Evolutionary conservation across 2,329 filamentous ascomycete species (phyloP), one percentile per base, ranked within the genome.

Genomic region (Botryotinia globosa): DNA sequence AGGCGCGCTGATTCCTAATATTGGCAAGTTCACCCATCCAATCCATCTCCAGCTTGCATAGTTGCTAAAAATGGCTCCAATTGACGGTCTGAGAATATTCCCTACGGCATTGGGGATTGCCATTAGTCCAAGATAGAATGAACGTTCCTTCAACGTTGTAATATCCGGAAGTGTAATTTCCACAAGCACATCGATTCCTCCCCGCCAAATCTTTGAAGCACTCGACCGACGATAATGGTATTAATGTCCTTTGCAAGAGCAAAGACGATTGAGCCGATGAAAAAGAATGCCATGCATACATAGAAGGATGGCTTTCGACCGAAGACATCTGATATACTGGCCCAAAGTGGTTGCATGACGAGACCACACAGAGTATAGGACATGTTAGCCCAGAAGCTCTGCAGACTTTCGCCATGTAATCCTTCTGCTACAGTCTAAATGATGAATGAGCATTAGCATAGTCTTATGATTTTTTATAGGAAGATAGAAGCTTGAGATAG

Each of bases 331-430:
- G 84, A 85, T n/a, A 87, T 77, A 73, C 85, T 86, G 22, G 89
- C 89, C 90, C 91, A 93, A n/a, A 91, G 87, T 0, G 91, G 90
- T 1, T 87, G 87, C 4, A 85, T 85, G 0, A 90, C 88, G 0
- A 90, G 88, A 77, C 87, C 88, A 34, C 88, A 89, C 29, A 94
- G 86, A 4, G 92, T 83, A 80, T 90, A 94, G 1, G 91, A 88
- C 8, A 90, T 12, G 88, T 89, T 90, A 20, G 89, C 86, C 90
- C 90, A 92, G 77, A 92, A 92, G 0, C 88, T 87, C 80, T 91
- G 84, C 37, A 88, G 83, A 2, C 85, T 86, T 0, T 82, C 84
- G 58, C 86, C 86, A 48, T 82, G 77, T 7, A 89, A 81, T 7
- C 82, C 34, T 14, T 32, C 34, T 1, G 62, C 61, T 58, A 67